Evolutionary conservation across 2,329 filamentous ascomycete genomes (phyloP).

Genomic region (Fusarium floridanum): DNA sequence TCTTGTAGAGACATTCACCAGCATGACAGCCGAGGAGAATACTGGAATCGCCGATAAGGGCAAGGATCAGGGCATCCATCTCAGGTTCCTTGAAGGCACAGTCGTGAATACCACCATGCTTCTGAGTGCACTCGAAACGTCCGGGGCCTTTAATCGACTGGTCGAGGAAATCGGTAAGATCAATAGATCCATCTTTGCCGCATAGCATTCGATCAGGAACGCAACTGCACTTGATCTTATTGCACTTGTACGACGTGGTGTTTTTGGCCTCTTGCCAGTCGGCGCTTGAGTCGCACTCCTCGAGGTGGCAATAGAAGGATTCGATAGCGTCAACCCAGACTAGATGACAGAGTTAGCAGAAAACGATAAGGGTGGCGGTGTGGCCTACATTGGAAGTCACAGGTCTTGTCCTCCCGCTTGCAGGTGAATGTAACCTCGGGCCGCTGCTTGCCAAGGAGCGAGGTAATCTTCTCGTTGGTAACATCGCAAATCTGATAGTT

Average conservation of each 20-base stretch:
- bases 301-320: constrained; percentile 95
- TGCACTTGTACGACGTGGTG: constrained; percentile 85
- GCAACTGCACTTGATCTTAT: constrained; percentile 87
- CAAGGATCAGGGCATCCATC: constrained; percentile 91
- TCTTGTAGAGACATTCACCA: constrained; percentile 93
- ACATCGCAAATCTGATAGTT: constrained; percentile 99
- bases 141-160: constrained; percentile 89
- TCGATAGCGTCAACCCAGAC: constrained; percentile 96
- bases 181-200: constrained; percentile 89
- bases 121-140: constrained; percentile 79
- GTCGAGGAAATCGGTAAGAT: constrained; percentile 89
- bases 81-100: constrained; percentile 91
- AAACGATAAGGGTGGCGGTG: not conserved
- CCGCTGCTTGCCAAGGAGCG: constrained; percentile 84
- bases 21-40: constrained; percentile 86
- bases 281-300: constrained; percentile 81
- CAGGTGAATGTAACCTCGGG: constrained; percentile 97
- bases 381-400: constrained; percentile 91
- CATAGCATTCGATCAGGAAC: constrained; percentile 94
- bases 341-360: constrained; percentile 51
- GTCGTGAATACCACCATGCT: constrained; percentile 71
- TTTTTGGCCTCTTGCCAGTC: constrained; percentile 79
- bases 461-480: constrained; percentile 93
- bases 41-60: constrained; percentile 90
- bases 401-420: constrained; percentile 78